Evolutionary conservation across 768 basidiomycete species (phyloP), one percentile per base, ranked within the genome.

Genomic region (Termitomyces sp.): DNA sequence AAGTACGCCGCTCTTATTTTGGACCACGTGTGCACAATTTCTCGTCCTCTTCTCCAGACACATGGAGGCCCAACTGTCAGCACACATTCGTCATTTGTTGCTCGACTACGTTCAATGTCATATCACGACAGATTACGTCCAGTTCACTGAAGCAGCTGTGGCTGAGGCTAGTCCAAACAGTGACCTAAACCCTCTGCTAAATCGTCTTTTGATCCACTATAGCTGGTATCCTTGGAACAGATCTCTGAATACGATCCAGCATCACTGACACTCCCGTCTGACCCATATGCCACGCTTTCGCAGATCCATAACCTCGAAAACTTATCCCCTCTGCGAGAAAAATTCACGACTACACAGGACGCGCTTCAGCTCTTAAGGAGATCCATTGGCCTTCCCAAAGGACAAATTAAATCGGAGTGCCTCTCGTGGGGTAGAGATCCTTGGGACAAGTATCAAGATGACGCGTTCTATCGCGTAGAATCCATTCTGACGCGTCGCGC

Each of bases 41-140:
- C 36, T 50, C 7, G 7, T 20, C 49, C 40, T 47, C 36, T 29
- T 38, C 38, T n/a, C 22, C 13, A 32, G 18, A 15, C 36, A 18
- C 53, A 48, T 61, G n/a, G 67, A 71, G 49, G 62, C 60, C 25
- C 40, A 55, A 45, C 56, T 76, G 32, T 65, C 66, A 22, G 64
- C 61, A 32, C 85, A 86, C 62, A 80, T 88, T 53, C 80, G 75
- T 38, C 67, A 75, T 33, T 65, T 85, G 27, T 73, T 88, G 27
- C 68, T 80, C 27, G 72, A 77, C 39, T 89, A 88, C 60, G 77
- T 71, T 7, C 73, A 73, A 33, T 67, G 64, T 16, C 79, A 89
- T 65, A 66, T 85, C 31, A 79, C 83, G 0, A 77, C 69, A 51
- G 75, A 86, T 63, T 78, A 88, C 63, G 66, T 82, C 41, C 64